Evolutionary conservation across 148 eudicot genomes (phyloP).

Genomic region (Heliosperma pusillum): DNA sequence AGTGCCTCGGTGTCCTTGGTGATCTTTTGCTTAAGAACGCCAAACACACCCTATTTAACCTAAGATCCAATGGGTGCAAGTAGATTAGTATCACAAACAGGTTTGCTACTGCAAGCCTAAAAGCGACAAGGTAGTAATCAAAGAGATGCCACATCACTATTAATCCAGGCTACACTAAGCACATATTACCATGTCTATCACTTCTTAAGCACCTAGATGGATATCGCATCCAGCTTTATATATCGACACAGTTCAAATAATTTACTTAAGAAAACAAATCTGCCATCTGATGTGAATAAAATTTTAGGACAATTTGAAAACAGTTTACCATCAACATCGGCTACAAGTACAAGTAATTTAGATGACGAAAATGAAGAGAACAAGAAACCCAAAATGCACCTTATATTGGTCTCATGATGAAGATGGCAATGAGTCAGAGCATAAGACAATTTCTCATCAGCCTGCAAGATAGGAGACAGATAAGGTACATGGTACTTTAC

Average conservation of each 20-base stretch:
- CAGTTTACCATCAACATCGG: no score
- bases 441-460: slow-evolving; percentile 90
- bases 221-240: not conserved
- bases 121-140: not conserved
- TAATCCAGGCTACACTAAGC: not conserved
- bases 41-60: not conserved
- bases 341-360: not conserved
- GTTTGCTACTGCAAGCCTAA: not conserved
- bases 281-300: not conserved
- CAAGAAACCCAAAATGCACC: slow-evolving; percentile 30
- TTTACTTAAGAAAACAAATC: not conserved
- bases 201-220: not conserved
- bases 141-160: not conserved
- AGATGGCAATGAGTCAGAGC: slow-evolving; percentile 78
- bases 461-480: slow-evolving; percentile 40
- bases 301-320: no score
- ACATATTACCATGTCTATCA: not conserved
- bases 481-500: not conserved
- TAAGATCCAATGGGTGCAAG: not conserved
- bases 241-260: not conserved
- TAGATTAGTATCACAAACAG: not conserved
- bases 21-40: not conserved
- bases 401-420: slow-evolving; percentile 73
- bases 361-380: not conserved
- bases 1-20: not conserved